Evolutionary conservation across 2,329 filamentous ascomycete genomes (phyloP), one percentile per base, ranked within the genome.

Genomic region (Xylariaceae sp.): DNA sequence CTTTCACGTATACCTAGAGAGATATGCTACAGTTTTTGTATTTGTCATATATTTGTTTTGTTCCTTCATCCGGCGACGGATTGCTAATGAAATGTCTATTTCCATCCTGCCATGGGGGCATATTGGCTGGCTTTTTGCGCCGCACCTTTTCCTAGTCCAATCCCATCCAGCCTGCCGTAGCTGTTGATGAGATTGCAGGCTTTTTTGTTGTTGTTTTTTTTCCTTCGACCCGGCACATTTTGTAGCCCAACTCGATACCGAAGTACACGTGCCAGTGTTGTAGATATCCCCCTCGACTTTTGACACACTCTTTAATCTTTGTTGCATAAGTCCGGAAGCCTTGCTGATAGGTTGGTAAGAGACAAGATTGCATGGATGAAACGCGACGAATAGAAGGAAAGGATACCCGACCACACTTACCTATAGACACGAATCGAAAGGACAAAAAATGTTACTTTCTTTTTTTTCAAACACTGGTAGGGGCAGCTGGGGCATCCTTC

Each of bases 51-150:
- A 57, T 61, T 61, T 55, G 41, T 60, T 62, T 60, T 60, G 57
- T 62, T 60, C 55, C 61, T 60, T 66, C 63, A 73, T 74, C 73
- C 72, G 70, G 73, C 66, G 71, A 70, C 71, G 67, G 71, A 73
- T 67, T 68, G 69, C 68, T 66, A 66, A 67, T 62, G 62, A 65
- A 68, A 59, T 65, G 62, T 76, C 72, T 75, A 73, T 71, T 67
- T 66, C 66, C 70, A 69, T 68, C 65, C 63, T 65, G 63, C 62
- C 61, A 53, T 59, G 57, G 54, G 19, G 60, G 55, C 58, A 60
- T 57, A 55, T 54, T 53, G 47, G 54, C 54, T 58, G 57, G 58
- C 54, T 53, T 58, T 43, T 47, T 50, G 58, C 56, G 59, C 61
- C 59, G 48, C 51, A 45, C 56, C 48, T 53, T 64, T 64, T 62